Evolutionary conservation across 495 filamentous ascomycete species (phyloP).

Genomic region (Penicillium maclennaniae): DNA sequence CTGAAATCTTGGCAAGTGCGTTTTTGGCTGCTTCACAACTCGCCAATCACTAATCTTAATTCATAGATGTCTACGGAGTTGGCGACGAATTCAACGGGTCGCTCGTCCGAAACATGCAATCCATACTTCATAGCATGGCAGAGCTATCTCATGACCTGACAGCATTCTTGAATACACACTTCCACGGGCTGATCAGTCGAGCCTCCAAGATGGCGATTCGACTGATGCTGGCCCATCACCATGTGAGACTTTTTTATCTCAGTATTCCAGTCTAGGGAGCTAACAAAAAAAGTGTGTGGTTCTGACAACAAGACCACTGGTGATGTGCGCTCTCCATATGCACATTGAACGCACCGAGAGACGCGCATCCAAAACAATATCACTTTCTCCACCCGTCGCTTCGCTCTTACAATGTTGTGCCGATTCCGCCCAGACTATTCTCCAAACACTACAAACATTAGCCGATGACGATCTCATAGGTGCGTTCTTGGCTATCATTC

Average conservation of each 20-base stretch:
- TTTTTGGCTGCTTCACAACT: neutral
- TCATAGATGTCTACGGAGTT: slow-evolving; percentile 27
- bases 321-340: slow-evolving; percentile 34
- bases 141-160: slow-evolving; percentile 27
- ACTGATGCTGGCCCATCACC: slow-evolving; percentile 30
- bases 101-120: slow-evolving; percentile 27
- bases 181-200: slow-evolving; percentile 27
- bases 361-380: slow-evolving; percentile 19
- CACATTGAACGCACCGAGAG: slow-evolving; percentile 25
- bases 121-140: slow-evolving; percentile 27
- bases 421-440: slow-evolving; percentile 31
- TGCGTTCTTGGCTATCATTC: slow-evolving; percentile 1
- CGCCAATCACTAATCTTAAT: neutral
- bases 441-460: slow-evolving; percentile 29
- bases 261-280: neutral
- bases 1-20: slow-evolving; percentile 29
- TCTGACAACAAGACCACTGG: slow-evolving; percentile 28
- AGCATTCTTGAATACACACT: slow-evolving; percentile 23
- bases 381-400: slow-evolving; percentile 19
- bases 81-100: slow-evolving; percentile 23
- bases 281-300: slow-evolving; percentile 25
- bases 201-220: slow-evolving; percentile 31
- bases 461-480: slow-evolving; percentile 31
- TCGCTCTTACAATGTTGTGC: slow-evolving; percentile 32
- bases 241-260: slow-evolving; percentile 14